Base-by-base conservation (phyloP, 169 alveolate genomes). In the Plasmodium gallinaceum region DNA sequence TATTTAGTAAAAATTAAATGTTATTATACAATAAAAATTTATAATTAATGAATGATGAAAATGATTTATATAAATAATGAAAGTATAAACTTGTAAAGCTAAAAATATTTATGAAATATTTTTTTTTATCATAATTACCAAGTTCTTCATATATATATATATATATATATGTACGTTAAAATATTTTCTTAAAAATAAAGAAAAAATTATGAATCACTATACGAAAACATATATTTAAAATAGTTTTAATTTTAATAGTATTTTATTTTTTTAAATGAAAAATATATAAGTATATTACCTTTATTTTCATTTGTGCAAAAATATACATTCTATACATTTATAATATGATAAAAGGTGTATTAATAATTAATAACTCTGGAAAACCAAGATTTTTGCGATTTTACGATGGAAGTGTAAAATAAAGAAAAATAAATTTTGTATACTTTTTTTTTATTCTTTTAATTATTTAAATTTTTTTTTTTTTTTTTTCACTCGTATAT, bases 371-470 rank as follows among this genome's bases (percentile, higher is more conserved):
- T 89, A 94, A 85, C 42, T 89, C 88, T 68, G 98, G 98, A 51
- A 95, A 94, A 64, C 96, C 96, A 7, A 48, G 98, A 57, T 90
- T 96, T n/a, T 88, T 91, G 66, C 94, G 97, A 26, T 94, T 96
- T 90, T 96, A 95, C 78, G 95, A 91, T 24, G 98, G 94, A 43
- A 91, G 93, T 45, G 92, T 93, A 18, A 43, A 88, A 62, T 42
- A 51, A 37, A 32, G 26, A 18, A 20, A 20, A 48, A 0, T n/a
- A n/a, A n/a, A n/a, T n/a, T n/a, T n/a, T n/a, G n/a, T n/a, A n/a
- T n/a, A n/a, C n/a, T n/a, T n/a, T n/a, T n/a, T n/a, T n/a, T n/a
- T n/a, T n/a, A n/a, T n/a, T n/a, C n/a, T n/a, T n/a, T 45, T 45
- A 45, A 7, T 45, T 45, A 7, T 45, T 45, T 45, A 45, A 45